Percentiles rank a stretch among this genome's conserved stretches.
Conservation (phyloP, 805 yeast genomes). For the Candida coquimbonensis region DNA sequence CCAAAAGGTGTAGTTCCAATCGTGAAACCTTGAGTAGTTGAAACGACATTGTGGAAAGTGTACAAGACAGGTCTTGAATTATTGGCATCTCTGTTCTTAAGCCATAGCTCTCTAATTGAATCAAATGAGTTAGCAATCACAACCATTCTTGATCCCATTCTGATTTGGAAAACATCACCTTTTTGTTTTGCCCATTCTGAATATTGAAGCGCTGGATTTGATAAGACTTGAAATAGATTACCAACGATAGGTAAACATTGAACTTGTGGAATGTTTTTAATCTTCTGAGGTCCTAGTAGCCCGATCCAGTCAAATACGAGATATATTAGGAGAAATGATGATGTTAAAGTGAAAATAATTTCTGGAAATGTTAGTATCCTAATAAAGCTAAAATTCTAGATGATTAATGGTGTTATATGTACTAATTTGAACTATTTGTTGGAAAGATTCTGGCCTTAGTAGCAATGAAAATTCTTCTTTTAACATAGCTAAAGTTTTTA, state of each 20-base stretch:
- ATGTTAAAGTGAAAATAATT: background rate
- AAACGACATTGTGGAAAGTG: conserved; percentile 61
- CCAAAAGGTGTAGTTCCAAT: conserved; percentile 62
- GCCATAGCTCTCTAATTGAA: conserved; percentile 49
- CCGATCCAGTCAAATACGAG: conserved; percentile 17
- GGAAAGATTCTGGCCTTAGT: too few relatives aligned
- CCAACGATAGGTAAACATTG: conserved; percentile 49
- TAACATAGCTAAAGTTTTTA: too few relatives aligned
- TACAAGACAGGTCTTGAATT: conserved; percentile 62
- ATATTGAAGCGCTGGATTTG: conserved; percentile 46
- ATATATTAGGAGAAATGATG: background rate
- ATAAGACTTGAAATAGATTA: conserved; percentile 34
- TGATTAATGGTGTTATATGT: background rate
- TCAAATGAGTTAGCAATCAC: conserved; percentile 63
- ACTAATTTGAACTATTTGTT: too few relatives aligned
- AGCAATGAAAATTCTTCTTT: too few relatives aligned
- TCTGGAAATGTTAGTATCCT: background rate
- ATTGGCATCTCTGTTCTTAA: conserved; percentile 39
- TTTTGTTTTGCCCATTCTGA: conserved; percentile 33
- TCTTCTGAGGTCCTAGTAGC: conserved; percentile 23
- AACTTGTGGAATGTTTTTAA: conserved; percentile 34
- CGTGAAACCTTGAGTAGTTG: conserved; percentile 50
- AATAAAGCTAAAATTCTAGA: background rate
- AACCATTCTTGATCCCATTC: conserved; percentile 50
- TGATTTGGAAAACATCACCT: conserved; percentile 50